Base-by-base conservation (phyloP, 306 rosid genomes). In the Abrus precatorius region DNA sequence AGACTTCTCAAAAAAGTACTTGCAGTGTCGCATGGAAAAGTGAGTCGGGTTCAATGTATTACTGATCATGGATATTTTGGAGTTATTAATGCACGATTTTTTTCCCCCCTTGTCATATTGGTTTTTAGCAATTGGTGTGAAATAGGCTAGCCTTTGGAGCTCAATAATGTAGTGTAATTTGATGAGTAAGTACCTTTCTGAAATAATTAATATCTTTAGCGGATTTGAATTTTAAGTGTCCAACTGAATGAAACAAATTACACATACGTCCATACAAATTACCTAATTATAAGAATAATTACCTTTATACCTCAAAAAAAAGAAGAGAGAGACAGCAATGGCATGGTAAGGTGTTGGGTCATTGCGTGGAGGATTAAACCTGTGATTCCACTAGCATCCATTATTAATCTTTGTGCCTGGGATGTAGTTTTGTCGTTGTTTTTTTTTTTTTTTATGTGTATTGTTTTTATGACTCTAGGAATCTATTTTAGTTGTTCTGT, bases 11-110 rank as follows among this genome's bases (percentile, higher is more conserved):
- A 95, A 92, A 84, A 89, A 85, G 77, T 95, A 95, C 79, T 83
- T 95, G 44, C 82, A 90, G 65, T 95, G 99, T 74, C 99, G 95
- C 9, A 95, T 92, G 99, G 91, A 91, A 65, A 95, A 91, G 99
- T 92, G 68, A 90, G 97, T 86, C 55, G 69, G 66, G 54, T 76
- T 83, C n/a, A 47, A n/a, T 71, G 8, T 27, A 29, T 32, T 74
- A 7, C 27, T n/a, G 6, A 33, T 38, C 30, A 20, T 20, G 20
- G 20, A 20, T 20, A 20, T 20, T 20, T 20, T 20, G 0, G 20
- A 20, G 27, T 63, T 11, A 48, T 68, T 68, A 20, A 33, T 69
- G 43, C 5, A 14, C 64, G 7, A 9, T 14, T 45, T 9, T 2
- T n/a, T 72, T 50, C 74, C 57, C 62, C 82, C 69, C 71, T 60